These are phyloP conservation scores for Lactarius hatsudake DNA, from an alignment of 768 basidiomycete genomes.

Conservation along the genomic window DNA sequence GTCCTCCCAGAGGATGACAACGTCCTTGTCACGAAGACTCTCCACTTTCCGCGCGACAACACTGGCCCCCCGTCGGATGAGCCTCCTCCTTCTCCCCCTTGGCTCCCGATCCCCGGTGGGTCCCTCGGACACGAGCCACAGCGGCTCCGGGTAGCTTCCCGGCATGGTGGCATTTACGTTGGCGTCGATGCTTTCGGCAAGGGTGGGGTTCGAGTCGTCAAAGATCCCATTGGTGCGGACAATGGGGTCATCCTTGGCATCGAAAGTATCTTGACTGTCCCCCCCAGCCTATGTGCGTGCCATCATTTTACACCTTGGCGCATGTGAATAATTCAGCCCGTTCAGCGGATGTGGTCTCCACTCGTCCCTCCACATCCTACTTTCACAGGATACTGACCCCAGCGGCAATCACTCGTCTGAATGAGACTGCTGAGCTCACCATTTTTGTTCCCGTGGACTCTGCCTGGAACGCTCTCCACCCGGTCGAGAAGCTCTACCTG, in stretches of 20 bases:
- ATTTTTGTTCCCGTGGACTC: slow-evolving; percentile 84
- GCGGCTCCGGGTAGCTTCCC: slow-evolving; percentile 60
- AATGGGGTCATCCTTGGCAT: slow-evolving; percentile 84
- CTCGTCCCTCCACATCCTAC: slow-evolving; percentile 64
- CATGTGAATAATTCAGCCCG: slow-evolving; percentile 1
- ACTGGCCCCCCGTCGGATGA: slow-evolving; percentile 60
- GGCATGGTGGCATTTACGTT: slow-evolving; percentile 50
- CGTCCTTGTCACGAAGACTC: slow-evolving; percentile 49
- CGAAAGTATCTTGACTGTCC: slow-evolving; percentile 68
- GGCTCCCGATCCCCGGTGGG: slow-evolving; percentile 83
- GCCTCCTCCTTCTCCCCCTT: slow-evolving; percentile 76
- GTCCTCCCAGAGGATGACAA: slow-evolving; percentile 43
- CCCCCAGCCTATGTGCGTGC: slow-evolving; percentile 66
- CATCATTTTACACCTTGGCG: slow-evolving; percentile 13
- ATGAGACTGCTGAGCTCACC: slow-evolving; percentile 70
- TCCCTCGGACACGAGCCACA: slow-evolving; percentile 81
- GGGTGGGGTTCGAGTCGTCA: slow-evolving; percentile 68
- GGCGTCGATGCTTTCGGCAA: slow-evolving; percentile 78
- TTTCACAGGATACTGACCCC: slow-evolving; percentile 69
- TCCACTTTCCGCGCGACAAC: slow-evolving; percentile 65
- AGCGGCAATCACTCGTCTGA: slow-evolving; percentile 54
- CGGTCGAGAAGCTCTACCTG: slow-evolving; percentile 80
- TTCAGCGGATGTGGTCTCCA: slow-evolving; percentile 58
- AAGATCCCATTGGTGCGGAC: slow-evolving; percentile 51
- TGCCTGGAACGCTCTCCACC: slow-evolving; percentile 78